These are phyloP conservation scores for Aspergillus coremiiformis DNA, from an alignment of 495 filamentous ascomycete genomes.

Conservation along the genomic window DNA sequence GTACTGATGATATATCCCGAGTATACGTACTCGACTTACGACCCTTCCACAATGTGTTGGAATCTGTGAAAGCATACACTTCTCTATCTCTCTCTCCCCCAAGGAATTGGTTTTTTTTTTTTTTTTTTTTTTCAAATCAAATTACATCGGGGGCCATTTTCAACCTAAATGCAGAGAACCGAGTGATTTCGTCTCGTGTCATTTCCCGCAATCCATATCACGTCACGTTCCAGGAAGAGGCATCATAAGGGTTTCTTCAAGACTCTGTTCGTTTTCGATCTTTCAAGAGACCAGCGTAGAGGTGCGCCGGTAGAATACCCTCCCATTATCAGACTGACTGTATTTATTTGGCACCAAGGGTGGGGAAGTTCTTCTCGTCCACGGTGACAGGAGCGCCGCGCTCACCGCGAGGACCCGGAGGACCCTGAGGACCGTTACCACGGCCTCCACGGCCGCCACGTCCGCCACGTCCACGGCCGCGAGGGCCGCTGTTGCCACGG, in stretches of 20 bases:
- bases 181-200: slow-evolving; percentile 10
- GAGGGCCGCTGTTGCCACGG: slow-evolving; percentile 42
- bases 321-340: background rate
- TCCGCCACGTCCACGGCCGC: slow-evolving; percentile 46
- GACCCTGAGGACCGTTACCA: slow-evolving; percentile 27
- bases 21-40: no score
- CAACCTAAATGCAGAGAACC: slow-evolving; percentile 12
- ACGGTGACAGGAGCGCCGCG: slow-evolving; percentile 34
- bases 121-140: slow-evolving; percentile 32
- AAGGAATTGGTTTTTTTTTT: background rate
- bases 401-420: slow-evolving; percentile 32
- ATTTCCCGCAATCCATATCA: slow-evolving; percentile 4
- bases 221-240: slow-evolving; percentile 8
- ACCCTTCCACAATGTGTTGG: no score
- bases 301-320: background rate
- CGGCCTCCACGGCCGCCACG: slow-evolving; percentile 40
- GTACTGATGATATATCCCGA: no score
- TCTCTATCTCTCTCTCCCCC: no score
- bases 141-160: slow-evolving; percentile 30
- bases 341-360: slow-evolving; percentile 41
- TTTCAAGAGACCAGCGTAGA: background rate
- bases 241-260: background rate
- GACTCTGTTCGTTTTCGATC: background rate
- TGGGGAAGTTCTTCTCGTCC: slow-evolving; percentile 48
- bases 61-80: no score